Conservation (phyloP, 768 basidiomycete genomes). For the Krasilnikovozyma curviuscula region DNA sequence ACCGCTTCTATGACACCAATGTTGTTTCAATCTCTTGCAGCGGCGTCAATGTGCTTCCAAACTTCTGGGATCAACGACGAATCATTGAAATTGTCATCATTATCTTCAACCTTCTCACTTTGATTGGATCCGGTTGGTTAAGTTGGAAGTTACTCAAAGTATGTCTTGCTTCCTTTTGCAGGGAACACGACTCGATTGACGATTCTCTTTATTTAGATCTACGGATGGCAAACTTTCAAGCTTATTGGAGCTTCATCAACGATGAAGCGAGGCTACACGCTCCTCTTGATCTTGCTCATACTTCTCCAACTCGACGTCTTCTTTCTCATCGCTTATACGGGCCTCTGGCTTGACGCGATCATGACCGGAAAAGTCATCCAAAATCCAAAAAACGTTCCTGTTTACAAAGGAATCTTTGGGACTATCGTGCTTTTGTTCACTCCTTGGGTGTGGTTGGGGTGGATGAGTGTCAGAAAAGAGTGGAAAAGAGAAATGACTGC, state of each 20-base stretch:
- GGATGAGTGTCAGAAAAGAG: conserved; percentile 56
- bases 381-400: conserved; percentile 29
- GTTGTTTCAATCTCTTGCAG: conserved; percentile 49
- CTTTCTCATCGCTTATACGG: conserved; percentile 51
- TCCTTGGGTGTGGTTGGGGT: conserved; percentile 31
- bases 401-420: conserved; percentile 41
- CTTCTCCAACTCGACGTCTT: conserved; percentile 56
- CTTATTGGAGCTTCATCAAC: conserved; percentile 54
- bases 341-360: conserved; percentile 59
- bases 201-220: conserved; percentile 30
- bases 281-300: conserved; percentile 49
- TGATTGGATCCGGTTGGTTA: conserved; percentile 43
- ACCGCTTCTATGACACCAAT: conserved; percentile 35
- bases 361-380: conserved; percentile 46
- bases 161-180: conserved; percentile 5
- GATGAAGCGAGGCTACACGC: conserved; percentile 54
- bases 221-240: conserved; percentile 78
- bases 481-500: conserved; percentile 38
- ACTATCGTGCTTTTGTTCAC: conserved; percentile 37
- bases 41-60: conserved; percentile 36
- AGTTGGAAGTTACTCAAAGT: conserved; percentile 63
- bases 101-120: conserved; percentile 40
- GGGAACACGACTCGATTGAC: neutral
- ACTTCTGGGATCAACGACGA: conserved; percentile 43
- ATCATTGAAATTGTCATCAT: conserved; percentile 37